Conservation (phyloP, 768 basidiomycete genomes). For the Dacryopinax spathularia region DNA sequence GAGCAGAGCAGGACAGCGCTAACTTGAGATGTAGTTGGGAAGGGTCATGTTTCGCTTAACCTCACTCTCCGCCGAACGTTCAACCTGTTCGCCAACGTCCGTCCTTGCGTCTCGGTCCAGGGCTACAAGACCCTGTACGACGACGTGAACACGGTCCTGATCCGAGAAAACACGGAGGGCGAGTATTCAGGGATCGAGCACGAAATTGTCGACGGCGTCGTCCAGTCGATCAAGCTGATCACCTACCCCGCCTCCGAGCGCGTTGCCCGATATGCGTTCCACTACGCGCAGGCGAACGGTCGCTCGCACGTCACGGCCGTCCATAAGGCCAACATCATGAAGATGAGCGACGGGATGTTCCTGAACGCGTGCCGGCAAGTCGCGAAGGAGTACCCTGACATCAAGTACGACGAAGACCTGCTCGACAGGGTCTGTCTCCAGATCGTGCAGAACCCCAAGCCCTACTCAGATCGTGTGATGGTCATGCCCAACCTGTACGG, state of each 20-base stretch:
- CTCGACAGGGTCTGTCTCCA: constrained; percentile 91
- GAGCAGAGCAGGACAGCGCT: background rate
- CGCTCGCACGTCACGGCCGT: constrained; percentile 92
- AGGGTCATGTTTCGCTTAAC: constrained; percentile 97
- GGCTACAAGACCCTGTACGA: constrained; percentile 98
- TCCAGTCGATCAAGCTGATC: constrained; percentile 98
- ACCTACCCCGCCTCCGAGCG: constrained; percentile 98
- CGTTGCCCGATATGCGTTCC: constrained; percentile 95
- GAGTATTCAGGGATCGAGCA: constrained; percentile 99
- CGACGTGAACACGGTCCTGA: constrained; percentile 93
- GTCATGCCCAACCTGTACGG: constrained; percentile 99
- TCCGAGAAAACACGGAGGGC: constrained; percentile 99
- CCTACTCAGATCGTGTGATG: constrained; percentile 95
- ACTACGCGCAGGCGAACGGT: constrained; percentile 82
- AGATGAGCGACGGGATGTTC: constrained; percentile 99
- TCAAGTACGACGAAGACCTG: constrained; percentile 91
- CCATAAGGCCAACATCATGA: constrained; percentile 99
- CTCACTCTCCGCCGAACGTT: constrained; percentile 93
- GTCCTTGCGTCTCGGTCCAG: constrained; percentile 87
- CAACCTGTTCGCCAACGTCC: constrained; percentile 96
- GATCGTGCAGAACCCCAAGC: constrained; percentile 85
- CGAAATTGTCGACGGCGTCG: constrained; percentile 94
- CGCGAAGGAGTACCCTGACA: constrained; percentile 85
- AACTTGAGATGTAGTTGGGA: constrained; percentile 54
- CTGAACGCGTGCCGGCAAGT: constrained; percentile 92